Evolutionary conservation across 2,329 filamentous ascomycete genomes (phyloP).

Genomic region (Penicillium sp.): DNA sequence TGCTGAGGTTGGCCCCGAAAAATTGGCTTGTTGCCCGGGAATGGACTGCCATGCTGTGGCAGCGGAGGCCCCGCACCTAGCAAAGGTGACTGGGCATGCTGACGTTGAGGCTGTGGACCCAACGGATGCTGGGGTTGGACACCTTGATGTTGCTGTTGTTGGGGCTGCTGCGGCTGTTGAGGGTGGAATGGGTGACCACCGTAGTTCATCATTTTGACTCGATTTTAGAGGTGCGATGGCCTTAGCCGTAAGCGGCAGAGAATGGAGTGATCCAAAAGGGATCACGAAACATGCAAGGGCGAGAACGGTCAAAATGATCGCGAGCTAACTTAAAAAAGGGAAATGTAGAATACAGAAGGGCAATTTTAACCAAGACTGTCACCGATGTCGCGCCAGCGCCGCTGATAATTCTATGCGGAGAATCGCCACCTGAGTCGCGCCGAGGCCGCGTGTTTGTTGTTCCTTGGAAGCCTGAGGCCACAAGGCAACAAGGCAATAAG

Average conservation of each 20-base stretch:
- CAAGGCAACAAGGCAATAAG: conserved; percentile 13
- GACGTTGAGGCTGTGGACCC: conserved; percentile 23
- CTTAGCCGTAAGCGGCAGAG: conserved; percentile 19
- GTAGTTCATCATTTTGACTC: conserved; percentile 38
- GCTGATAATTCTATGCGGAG: conserved; percentile 10
- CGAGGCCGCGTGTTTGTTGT: conserved; percentile 28
- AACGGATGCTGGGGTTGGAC: conserved; percentile 23
- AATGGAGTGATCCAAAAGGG: conserved; percentile 7
- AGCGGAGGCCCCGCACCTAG: conserved; percentile 26
- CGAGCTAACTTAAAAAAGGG: not conserved
- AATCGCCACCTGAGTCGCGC: conserved; percentile 23
- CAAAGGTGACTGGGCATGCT: conserved; percentile 34
- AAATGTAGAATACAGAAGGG: not conserved
- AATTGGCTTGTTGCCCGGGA: conserved; percentile 28
- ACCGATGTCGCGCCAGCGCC: conserved; percentile 16
- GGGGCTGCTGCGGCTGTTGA: conserved; percentile 26
- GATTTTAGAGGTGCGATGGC: conserved; percentile 13
- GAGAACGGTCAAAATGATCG: not conserved
- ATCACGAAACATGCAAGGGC: conserved; percentile 18
- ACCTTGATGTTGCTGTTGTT: conserved; percentile 23
- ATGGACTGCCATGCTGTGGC: conserved; percentile 30
- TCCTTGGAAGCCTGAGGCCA: conserved; percentile 18
- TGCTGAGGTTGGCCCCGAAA: conserved; percentile 31
- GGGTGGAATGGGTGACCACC: conserved; percentile 33
- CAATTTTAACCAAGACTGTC: not conserved